Evolutionary conservation across 164 flowering plant genomes (phyloP).

Genomic region (Cinnamomum micranthum): DNA sequence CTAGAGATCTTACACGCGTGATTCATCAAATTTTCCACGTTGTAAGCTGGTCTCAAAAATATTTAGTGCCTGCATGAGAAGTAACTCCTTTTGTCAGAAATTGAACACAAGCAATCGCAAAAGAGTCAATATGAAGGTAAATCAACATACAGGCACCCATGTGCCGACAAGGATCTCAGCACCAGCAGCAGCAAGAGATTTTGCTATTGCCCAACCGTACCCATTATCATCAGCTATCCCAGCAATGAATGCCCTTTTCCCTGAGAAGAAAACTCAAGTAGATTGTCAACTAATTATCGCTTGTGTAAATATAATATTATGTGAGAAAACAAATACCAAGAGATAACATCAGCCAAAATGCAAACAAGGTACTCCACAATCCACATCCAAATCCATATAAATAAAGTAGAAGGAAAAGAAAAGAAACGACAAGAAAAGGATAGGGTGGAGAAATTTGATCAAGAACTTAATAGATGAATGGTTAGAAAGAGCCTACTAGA

Average conservation of each 20-base stretch:
- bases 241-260: constrained; percentile 95
- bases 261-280: constrained; percentile 29
- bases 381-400: too few relatives aligned
- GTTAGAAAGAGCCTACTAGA: too few relatives aligned
- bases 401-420: too few relatives aligned
- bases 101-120: not conserved
- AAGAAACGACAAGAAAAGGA: too few relatives aligned
- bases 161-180: constrained; percentile 97
- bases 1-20: constrained; percentile 62
- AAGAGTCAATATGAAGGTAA: not conserved
- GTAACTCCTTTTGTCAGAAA: not conserved
- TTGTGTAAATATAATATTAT: not conserved
- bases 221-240: constrained; percentile 98
- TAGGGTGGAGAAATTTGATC: too few relatives aligned
- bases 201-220: constrained; percentile 99
- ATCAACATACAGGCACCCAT: constrained; percentile 93
- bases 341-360: too few relatives aligned
- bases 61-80: constrained; percentile 62
- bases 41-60: constrained; percentile 89
- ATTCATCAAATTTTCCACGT: constrained; percentile 95
- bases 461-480: too few relatives aligned
- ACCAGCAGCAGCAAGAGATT: constrained; percentile 98
- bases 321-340: too few relatives aligned
- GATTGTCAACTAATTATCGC: not conserved
- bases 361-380: too few relatives aligned